Base-by-base conservation (phyloP, 768 basidiomycete species). In the Suillus alpinus region DNA sequence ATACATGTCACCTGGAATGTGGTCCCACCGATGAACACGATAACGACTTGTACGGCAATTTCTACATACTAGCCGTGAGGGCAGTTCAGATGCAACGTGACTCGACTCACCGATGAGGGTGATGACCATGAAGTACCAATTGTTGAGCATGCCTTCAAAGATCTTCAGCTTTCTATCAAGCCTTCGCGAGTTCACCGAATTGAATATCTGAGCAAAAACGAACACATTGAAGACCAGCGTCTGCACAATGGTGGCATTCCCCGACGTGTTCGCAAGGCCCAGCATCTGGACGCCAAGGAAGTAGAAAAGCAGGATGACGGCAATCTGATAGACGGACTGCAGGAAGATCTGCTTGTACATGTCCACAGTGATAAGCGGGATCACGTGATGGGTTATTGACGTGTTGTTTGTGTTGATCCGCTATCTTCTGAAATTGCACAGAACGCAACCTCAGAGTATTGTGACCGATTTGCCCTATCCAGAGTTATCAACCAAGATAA, bases 181-280 rank as follows among this genome's bases (percentile, higher is more conserved):
- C 40, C 94, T 81, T 57, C 97, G 82, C 66, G 91, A 93, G 71
- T 98, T 99, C 73, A 98, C 73, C 46, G 93, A 94, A 76, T 95
- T 97, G 83, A 91, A 95, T 66, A 99, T 95, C 74, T 98, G 97
- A 32, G 93, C 92, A 71, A 98, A 98, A 53, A 98, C 96, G 68
- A 98, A 99, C n/a, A 88, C 84, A 68, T 98, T 99, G 85, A 99
- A 99, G 36, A 98, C 93, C 18, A 98, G 78, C 0, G 96, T 95
- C 68, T 88, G 86, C 26, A 95, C 80, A 40, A 87, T 73, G 6
- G 75, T 66, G 23, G 83, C 69, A 40, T 78, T 74, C 5, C 61
- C 60, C 2, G 67, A 53, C 2, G 69, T 66, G 51, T 79, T 61
- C 32, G 78, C 75, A 36, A 86, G 77, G 1, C 85, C 85, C 43